Percentiles rank a stretch among this genome's conserved stretches.
Evolutionary conservation across 192 early-diverging fungal genomes (phyloP).

Genomic region (Umbelopsis ramanniana): DNA sequence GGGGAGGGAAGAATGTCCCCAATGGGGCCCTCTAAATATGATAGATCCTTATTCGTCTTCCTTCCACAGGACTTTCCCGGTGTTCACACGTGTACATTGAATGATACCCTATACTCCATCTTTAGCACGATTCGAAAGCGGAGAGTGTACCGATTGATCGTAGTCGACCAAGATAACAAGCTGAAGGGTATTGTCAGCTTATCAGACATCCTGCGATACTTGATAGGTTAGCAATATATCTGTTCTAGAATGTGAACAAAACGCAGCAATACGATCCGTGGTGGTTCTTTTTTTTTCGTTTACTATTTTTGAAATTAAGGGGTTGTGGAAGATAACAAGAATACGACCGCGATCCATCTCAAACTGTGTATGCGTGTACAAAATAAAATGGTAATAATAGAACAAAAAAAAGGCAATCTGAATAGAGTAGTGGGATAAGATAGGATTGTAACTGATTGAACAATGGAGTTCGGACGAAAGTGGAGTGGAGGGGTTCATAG

Average conservation of each 20-base stretch:
- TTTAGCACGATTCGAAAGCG: constrained; percentile 87
- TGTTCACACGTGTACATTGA: constrained; percentile 89
- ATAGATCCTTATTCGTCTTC: not conserved
- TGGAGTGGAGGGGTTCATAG: not conserved
- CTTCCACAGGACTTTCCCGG: constrained; percentile 81
- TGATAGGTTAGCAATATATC: constrained; percentile 42
- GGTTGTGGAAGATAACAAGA: not conserved
- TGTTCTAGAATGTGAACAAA: not conserved
- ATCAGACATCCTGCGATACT: constrained; percentile 79
- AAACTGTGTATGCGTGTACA: constrained; percentile 17
- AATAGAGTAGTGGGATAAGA: not conserved
- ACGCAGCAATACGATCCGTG: no score
- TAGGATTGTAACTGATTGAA: not conserved
- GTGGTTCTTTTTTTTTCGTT: not conserved
- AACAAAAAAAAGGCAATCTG: not conserved
- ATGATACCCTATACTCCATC: constrained; percentile 86
- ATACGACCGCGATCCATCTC: constrained; percentile 1
- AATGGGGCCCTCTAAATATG: not conserved
- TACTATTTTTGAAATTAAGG: constrained; percentile 2
- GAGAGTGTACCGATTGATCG: constrained; percentile 89
- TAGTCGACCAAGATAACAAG: constrained; percentile 81
- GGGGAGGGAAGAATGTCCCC: no score
- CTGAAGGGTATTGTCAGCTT: constrained; percentile 84
- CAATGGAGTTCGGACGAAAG: not conserved
- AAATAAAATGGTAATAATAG: constrained; percentile 15